Conservation (phyloP, 129 eudicot genomes). For the Glebionis coronaria region DNA sequence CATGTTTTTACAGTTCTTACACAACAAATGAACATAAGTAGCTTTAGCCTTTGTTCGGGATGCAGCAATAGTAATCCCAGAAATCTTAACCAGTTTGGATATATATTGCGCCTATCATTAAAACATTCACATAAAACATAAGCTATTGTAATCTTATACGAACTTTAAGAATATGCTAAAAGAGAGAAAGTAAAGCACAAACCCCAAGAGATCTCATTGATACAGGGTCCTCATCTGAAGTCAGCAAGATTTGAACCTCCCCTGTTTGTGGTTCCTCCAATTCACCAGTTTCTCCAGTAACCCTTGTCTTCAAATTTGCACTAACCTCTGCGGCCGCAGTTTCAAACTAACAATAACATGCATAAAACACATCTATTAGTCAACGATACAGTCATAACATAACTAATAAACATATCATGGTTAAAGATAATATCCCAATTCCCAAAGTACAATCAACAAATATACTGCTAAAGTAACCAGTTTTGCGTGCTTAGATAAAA, state of each 20-base stretch:
- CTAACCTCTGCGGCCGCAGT: conserved; percentile 90
- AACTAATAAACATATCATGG: background rate
- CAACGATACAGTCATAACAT: background rate
- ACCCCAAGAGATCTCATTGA: conserved; percentile 94
- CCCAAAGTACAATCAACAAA: too few species aligned
- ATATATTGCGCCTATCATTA: conserved; percentile 75
- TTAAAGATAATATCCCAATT: too few species aligned
- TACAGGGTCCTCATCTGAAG: conserved; percentile 74
- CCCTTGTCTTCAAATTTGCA: conserved; percentile 76
- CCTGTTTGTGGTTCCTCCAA: conserved; percentile 93
- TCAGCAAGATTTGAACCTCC: conserved; percentile 83
- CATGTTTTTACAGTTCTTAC: conserved; percentile 89
- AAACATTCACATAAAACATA: background rate
- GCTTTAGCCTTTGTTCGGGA: conserved; percentile 97
- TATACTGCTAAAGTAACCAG: too few species aligned
- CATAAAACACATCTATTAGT: background rate
- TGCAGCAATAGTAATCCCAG: conserved; percentile 95
- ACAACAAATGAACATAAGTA: conserved; percentile 79
- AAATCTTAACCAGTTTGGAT: conserved; percentile 85
- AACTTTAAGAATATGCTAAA: background rate
- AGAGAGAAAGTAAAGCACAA: conserved; percentile 19
- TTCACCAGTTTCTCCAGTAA: conserved; percentile 85
- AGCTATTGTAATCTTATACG: background rate
- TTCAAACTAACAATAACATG: conserved; percentile 59
- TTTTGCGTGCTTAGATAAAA: too few species aligned